Evolutionary conservation across 2,329 filamentous ascomycete species (phyloP), one percentile per base, ranked within the genome.

Genomic region (Coniochaeta ligniaria): DNA sequence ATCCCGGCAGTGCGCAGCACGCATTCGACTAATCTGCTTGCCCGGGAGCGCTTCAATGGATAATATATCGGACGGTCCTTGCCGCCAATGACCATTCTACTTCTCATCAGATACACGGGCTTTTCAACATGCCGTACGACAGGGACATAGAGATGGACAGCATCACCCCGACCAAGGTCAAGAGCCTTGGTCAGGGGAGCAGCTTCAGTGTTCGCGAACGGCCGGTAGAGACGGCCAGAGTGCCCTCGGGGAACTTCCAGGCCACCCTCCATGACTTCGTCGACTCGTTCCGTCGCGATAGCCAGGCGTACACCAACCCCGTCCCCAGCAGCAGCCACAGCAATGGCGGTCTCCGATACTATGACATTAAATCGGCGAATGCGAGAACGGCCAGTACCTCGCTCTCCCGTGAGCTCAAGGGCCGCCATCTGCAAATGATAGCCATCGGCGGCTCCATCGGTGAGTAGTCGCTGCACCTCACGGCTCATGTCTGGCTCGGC

Each of bases 401-500:
- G 41, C 61, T 68, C 31, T 63, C 67, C n/a, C 60, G 67, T 16
- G 67, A 68, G 63, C 61, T 69, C 9, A 95, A 96, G 75, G 86
- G 87, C 16, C 83, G 92, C 43, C 94, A 98, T 76, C 73, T 97
- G 72, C 93, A 97, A 60, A 69, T 69, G 66, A 69, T 69, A 50
- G 66, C 94, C 24, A 96, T 97, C 66, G 92, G 92, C 68, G 93
- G 93, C 54, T 95, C 90, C 14, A 96, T 96, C 69, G 90, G 90
- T 57, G 28, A 57, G 54, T 55, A 36, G n/a, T 55, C 8, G 14
- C 54, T 26, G 35, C 31, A 16, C 9, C 17, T 12, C 54, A n/a
- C 12, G 35, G 35, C 35, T 36, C 12, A 36, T 14, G 35, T 14
- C 12, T 9, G 3, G 35, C 9, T 41, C 38, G 9, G n/a, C 38